Percentiles rank a stretch among this genome's conserved stretches.
Conservation (phyloP, 768 basidiomycete genomes). For the Mycena belliarum region DNA sequence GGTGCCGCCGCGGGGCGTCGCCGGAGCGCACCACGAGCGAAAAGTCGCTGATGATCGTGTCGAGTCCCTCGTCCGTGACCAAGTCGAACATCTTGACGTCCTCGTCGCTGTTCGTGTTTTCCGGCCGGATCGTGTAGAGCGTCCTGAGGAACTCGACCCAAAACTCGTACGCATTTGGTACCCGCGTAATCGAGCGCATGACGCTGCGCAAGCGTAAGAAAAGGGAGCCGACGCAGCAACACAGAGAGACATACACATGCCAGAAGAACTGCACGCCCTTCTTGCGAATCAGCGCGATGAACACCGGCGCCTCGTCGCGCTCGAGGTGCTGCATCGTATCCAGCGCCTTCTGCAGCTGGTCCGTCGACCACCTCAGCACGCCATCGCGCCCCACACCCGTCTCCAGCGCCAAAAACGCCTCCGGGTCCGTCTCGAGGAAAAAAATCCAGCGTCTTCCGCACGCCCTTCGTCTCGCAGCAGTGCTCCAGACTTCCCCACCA, state of each 20-base stretch:
- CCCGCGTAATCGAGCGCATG: constrained; percentile 12
- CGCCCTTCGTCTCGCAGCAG: constrained; percentile 18
- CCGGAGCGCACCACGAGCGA: constrained; percentile 11
- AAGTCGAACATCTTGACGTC: constrained; percentile 13
- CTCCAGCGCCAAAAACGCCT: constrained; percentile 11
- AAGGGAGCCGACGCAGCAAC: not conserved
- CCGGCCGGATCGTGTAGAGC: constrained; percentile 8
- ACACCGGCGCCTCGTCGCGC: constrained; percentile 14
- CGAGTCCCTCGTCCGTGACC: constrained; percentile 17
- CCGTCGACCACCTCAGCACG: constrained; percentile 12
- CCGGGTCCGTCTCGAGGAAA: constrained; percentile 10
- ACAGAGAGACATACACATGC: constrained; percentile 12
- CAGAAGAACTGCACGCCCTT: constrained; percentile 20
- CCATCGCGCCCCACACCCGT: constrained; percentile 3
- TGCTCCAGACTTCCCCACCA: constrained; percentile 5
- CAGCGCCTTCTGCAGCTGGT: constrained; percentile 13
- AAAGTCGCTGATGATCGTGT: constrained; percentile 20
- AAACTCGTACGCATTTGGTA: constrained; percentile 22
- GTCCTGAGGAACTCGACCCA: constrained; percentile 20
- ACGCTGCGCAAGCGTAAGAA: constrained; percentile 7
- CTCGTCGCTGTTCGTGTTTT: constrained; percentile 11
- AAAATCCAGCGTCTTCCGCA: constrained; percentile 16
- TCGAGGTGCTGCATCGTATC: constrained; percentile 19
- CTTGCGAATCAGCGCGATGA: constrained; percentile 11
- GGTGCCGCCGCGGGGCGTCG: constrained; percentile 13